These are phyloP conservation scores for Prunus armeniaca DNA, from an alignment of 306 rosid species.

Conservation along the genomic window DNA sequence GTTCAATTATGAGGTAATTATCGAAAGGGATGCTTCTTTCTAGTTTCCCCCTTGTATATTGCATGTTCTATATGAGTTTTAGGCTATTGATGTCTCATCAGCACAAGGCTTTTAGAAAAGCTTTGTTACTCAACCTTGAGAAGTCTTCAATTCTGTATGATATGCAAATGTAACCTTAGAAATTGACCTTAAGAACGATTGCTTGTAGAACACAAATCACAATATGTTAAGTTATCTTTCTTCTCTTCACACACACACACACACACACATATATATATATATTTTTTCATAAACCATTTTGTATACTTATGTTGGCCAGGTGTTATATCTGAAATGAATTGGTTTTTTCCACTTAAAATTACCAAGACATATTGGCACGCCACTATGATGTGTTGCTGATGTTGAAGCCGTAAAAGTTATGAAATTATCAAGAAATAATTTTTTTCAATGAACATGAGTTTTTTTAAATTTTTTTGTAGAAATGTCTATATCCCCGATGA, in stretches of 20 bases:
- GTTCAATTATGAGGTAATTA: slow-evolving; percentile 83
- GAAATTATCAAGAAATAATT: neutral
- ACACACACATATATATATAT: no score
- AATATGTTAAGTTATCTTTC: neutral
- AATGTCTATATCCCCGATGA: neutral
- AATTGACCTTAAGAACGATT: neutral
- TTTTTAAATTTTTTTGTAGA: neutral
- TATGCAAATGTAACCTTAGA: neutral
- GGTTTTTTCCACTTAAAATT: no score
- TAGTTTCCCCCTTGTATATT: neutral
- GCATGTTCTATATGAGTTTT: neutral
- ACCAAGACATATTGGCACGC: slow-evolving; percentile 1
- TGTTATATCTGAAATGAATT: no score
- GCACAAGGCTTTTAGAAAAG: neutral
- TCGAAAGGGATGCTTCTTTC: neutral
- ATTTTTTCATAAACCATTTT: neutral
- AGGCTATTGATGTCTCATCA: neutral
- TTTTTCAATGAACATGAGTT: no score
- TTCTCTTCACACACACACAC: neutral
- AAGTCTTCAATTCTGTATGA: neutral
- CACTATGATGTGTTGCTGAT: neutral
- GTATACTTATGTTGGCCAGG: no score
- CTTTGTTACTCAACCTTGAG: neutral
- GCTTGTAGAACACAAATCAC: neutral
- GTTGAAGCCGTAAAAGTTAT: neutral